Evolutionary conservation across 2,329 filamentous ascomycete species (phyloP).

Genomic region (Trichoderma atrobrunneum): DNA sequence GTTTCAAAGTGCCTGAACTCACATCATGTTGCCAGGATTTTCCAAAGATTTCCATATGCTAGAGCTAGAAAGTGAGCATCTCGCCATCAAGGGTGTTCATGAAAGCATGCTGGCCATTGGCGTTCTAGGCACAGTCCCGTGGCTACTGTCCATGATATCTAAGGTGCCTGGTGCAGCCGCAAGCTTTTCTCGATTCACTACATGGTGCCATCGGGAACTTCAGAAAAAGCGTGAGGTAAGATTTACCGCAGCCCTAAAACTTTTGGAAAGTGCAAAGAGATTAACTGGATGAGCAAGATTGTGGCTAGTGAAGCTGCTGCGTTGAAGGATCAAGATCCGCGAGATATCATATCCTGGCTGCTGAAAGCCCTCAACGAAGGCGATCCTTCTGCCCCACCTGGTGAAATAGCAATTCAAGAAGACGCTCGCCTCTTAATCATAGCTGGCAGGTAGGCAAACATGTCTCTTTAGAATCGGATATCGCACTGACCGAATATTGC

Average conservation of each 20-base stretch:
- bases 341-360: conserved; percentile 11
- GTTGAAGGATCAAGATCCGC: background rate
- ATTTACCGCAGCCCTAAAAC: too few species aligned
- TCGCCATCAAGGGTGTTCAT: conserved; percentile 4
- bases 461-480: background rate
- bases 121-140: background rate
- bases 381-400: background rate
- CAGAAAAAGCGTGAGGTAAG: conserved; percentile 17
- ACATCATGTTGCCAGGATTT: background rate
- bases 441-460: background rate
- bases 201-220: conserved; percentile 27
- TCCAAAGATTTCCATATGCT: conserved; percentile 10
- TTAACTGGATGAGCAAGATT: background rate
- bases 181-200: conserved; percentile 28
- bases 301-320: background rate
- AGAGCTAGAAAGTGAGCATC: background rate
- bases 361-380: background rate
- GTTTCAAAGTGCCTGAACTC: background rate
- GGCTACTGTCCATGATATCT: conserved; percentile 31
- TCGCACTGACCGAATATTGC: background rate
- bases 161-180: conserved; percentile 35
- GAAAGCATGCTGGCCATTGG: conserved; percentile 5
- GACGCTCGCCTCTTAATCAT: conserved; percentile 14
- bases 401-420: conserved; percentile 10
- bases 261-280: background rate